Evolutionary conservation across 805 yeast genomes (phyloP).

Genomic region (Ogataea saltuana): DNA sequence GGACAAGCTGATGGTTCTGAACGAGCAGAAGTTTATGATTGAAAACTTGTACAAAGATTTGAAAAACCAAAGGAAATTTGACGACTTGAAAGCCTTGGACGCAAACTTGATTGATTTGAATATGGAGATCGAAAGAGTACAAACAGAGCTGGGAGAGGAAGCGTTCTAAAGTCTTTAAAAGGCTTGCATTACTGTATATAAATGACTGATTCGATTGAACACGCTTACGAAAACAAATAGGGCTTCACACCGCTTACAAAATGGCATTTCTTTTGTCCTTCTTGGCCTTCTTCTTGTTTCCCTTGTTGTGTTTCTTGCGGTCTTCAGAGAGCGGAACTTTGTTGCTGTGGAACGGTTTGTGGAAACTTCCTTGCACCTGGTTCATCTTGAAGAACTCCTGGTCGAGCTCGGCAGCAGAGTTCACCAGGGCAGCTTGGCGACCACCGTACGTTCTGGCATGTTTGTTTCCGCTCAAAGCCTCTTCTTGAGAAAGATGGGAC

Average conservation of each 20-base stretch:
- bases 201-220: no score
- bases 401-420: slow-evolving; percentile 82
- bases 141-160: slow-evolving; percentile 57
- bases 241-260: slow-evolving; percentile 2
- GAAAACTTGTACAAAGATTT: slow-evolving; percentile 61
- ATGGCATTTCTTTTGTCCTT: slow-evolving; percentile 20
- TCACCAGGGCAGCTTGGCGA: slow-evolving; percentile 73
- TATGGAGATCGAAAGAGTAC: slow-evolving; percentile 47
- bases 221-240: no score
- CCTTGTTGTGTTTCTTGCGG: slow-evolving; percentile 74
- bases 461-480: slow-evolving; percentile 42
- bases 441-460: slow-evolving; percentile 67
- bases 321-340: slow-evolving; percentile 56
- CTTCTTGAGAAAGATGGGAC: slow-evolving; percentile 63
- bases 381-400: slow-evolving; percentile 79
- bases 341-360: slow-evolving; percentile 71
- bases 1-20: slow-evolving; percentile 81
- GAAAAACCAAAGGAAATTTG: slow-evolving; percentile 70
- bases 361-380: slow-evolving; percentile 59
- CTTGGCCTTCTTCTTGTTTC: slow-evolving; percentile 28
- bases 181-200: no score
- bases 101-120: slow-evolving; percentile 59
- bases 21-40: slow-evolving; percentile 78
- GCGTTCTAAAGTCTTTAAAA: slow-evolving; percentile 25
- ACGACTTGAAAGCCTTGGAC: slow-evolving; percentile 65